These are phyloP conservation scores for Trametes villosa DNA, from an alignment of 768 basidiomycete species.

Conservation along the genomic window DNA sequence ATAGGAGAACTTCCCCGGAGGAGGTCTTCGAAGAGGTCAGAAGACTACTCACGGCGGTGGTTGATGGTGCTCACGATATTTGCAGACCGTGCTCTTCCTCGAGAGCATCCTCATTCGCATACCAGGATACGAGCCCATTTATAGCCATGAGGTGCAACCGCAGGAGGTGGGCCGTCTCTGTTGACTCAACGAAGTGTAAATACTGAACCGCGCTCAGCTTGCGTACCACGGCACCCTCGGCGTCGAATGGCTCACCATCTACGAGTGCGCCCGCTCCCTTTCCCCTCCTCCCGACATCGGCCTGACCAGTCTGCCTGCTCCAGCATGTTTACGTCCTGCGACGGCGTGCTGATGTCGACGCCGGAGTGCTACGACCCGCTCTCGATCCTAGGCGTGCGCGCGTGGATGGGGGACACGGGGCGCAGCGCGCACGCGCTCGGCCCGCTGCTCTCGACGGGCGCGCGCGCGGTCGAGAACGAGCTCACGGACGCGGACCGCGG, in stretches of 20 bases:
- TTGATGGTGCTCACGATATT: neutral
- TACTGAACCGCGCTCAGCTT: neutral
- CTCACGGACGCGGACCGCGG: slow-evolving; percentile 5
- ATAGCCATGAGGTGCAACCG: slow-evolving; percentile 13
- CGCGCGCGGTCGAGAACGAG: slow-evolving; percentile 12
- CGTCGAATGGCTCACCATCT: slow-evolving; percentile 14
- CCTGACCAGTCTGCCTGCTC: neutral
- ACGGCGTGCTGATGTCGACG: slow-evolving; percentile 17
- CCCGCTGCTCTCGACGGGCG: slow-evolving; percentile 3
- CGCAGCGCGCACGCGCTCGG: slow-evolving; percentile 18
- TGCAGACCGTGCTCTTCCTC: slow-evolving; percentile 4
- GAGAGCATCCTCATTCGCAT: slow-evolving; percentile 10
- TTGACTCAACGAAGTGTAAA: no score
- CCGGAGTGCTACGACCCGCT: slow-evolving; percentile 23
- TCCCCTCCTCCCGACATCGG: neutral
- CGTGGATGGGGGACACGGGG: slow-evolving; percentile 19
- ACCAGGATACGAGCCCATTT: slow-evolving; percentile 13
- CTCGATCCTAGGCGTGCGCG: slow-evolving; percentile 4
- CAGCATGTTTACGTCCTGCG: slow-evolving; percentile 17
- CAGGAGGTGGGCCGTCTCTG: slow-evolving; percentile 2
- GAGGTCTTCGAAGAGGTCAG: slow-evolving; percentile 17
- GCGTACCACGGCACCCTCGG: slow-evolving; percentile 7
- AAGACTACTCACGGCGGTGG: no score
- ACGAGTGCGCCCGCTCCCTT: slow-evolving; percentile 12
- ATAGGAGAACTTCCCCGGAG: neutral